Evolutionary conservation across 2,329 filamentous ascomycete genomes (phyloP), one percentile per base, ranked within the genome.

Genomic region (Hymenoscyphus repandus): DNA sequence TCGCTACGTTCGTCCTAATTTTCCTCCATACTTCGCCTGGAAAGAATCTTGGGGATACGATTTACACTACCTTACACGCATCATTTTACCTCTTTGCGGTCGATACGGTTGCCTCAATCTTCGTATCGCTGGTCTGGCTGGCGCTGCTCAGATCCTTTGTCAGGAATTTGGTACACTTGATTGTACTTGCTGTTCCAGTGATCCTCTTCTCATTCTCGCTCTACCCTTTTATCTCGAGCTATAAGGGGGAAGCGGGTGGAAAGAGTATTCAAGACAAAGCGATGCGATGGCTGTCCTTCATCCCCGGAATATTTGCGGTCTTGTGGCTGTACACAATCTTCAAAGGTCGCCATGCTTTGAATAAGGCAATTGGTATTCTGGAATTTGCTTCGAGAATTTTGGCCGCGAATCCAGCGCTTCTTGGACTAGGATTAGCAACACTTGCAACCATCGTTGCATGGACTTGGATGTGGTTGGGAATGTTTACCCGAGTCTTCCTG

Each of bases 401-500:
- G 13, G 82, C 85, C 6, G 86, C 90, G 33, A 95, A 95, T 63
- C 84, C 90, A 9, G 89, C 86, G 2, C 77, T 99, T 17, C 76
- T 97, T 32, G 67, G 88, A 1, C 79, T 96, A n/a, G 93, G 93
- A 2, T 85, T 96, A 62, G 82, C 77, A 10, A 86, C 86, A 18
- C 77, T 97, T 12, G 78, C 74, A 6, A 73, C 84, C 22, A 86
- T 95, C 39, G 87, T 96, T 9, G 72, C 82, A 12, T 97, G 91
- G 86, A 96, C 91, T 0, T 99, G 93, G 93, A 69, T 88, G 6
- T 99, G 93, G 93, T 82, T 97, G 59, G 83, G 84, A 61, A 96
- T 99, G 90, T 97, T 99, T 69, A 92, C 91, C 6, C 81, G 90
- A 40, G 85, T 97, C 52, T 99, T 99, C 68, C 82, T 97, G 52